Evolutionary conservation across 2,329 filamentous ascomycete species (phyloP).

Genomic region (Colletotrichum spinosum): DNA sequence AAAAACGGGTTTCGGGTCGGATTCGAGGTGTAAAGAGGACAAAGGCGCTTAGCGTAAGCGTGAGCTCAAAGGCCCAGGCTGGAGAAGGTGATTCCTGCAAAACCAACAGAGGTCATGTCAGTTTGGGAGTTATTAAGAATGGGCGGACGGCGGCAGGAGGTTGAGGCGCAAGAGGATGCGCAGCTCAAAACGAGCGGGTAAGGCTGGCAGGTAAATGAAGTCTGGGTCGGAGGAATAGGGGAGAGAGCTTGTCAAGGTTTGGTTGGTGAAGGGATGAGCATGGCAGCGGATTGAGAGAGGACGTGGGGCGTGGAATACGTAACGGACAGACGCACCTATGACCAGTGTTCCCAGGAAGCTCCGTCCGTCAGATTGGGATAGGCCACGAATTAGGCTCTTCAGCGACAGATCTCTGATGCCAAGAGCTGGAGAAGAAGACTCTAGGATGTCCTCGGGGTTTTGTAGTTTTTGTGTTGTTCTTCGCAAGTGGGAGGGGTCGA

Average conservation of each 20-base stretch:
- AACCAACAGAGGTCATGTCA: conserved; percentile 27
- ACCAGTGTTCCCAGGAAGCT: too few relatives aligned
- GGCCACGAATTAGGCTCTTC: too few relatives aligned
- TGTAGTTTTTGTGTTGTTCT: too few relatives aligned
- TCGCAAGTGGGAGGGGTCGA: too few relatives aligned
- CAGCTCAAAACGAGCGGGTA: conserved; percentile 19
- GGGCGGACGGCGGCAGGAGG: conserved; percentile 13
- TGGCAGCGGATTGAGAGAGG: conserved; percentile 28
- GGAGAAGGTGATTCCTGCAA: conserved; percentile 20
- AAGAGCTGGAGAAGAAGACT: too few relatives aligned
- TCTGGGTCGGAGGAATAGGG: conserved; percentile 19
- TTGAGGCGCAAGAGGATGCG: conserved; percentile 8
- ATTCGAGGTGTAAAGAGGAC: conserved; percentile 16
- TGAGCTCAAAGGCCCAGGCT: conserved; percentile 7
- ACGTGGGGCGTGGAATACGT: conserved; percentile 27
- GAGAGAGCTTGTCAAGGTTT: conserved; percentile 30
- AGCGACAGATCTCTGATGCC: too few relatives aligned
- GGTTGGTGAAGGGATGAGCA: conserved; percentile 33
- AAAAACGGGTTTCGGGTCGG: conserved; percentile 6
- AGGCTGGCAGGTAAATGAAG: conserved; percentile 32
- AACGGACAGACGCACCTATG: conserved; percentile 19
- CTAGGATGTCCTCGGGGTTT: too few relatives aligned
- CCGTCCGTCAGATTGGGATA: too few relatives aligned
- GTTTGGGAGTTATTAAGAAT: conserved; percentile 28
- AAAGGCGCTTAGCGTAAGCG: neutral